These are phyloP conservation scores for Flagelloscypha sp. DNA, from an alignment of 768 basidiomycete genomes.

Conservation along the genomic window DNA sequence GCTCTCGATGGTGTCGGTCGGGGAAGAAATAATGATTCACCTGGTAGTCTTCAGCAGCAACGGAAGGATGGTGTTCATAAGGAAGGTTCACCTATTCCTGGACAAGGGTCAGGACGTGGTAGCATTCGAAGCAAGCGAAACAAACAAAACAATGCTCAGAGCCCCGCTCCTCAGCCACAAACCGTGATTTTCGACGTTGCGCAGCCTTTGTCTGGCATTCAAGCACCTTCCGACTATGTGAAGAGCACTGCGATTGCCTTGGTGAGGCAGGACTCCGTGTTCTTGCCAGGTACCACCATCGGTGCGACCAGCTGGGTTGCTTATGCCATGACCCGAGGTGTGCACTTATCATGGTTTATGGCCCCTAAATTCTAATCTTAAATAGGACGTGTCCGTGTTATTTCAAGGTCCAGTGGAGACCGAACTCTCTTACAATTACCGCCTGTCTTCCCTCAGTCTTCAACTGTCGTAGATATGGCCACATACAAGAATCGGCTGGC, in stretches of 20 bases:
- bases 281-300: constrained; percentile 80
- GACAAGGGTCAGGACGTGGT: constrained; percentile 26
- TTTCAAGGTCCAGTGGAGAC: constrained; percentile 82
- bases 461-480: constrained; percentile 79
- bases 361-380: constrained; percentile 1
- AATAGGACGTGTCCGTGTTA: constrained; percentile 75
- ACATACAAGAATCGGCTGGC: constrained; percentile 76
- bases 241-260: constrained; percentile 88
- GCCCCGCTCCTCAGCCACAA: constrained; percentile 50
- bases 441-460: constrained; percentile 46
- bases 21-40: constrained; percentile 49
- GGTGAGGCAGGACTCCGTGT: constrained; percentile 77
- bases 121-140: constrained; percentile 28
- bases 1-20: too few relatives aligned
- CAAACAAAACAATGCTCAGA: constrained; percentile 32
- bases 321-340: constrained; percentile 84
- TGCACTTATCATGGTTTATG: constrained; percentile 2
- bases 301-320: constrained; percentile 91
- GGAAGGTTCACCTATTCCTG: constrained; percentile 62
- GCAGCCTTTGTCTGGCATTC: constrained; percentile 62
- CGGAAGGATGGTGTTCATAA: too few relatives aligned
- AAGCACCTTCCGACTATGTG: constrained; percentile 66
- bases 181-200: constrained; percentile 71
- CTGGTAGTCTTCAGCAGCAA: constrained; percentile 28
- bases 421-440: constrained; percentile 78